Base-by-base conservation (phyloP, 495 filamentous ascomycete species). In the Podospora pseudocomata region DNA sequence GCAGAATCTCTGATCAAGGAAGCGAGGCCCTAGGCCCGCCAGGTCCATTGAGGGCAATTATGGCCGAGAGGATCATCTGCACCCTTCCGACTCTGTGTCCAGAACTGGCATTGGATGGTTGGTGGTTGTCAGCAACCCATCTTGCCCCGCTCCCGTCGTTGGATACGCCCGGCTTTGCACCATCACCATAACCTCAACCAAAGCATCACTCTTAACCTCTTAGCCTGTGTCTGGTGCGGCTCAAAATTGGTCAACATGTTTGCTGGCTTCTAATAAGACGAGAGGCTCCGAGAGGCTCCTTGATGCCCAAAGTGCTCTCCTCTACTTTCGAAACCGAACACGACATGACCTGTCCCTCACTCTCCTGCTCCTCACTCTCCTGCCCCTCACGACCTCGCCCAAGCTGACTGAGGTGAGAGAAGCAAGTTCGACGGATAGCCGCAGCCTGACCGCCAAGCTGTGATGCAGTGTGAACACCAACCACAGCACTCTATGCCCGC, bases 371-470 rank as follows among this genome's bases (percentile, higher is more conserved):
- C 7, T 13, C 39, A 49, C 15, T 3, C 9, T 49, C 39, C 2
- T 49, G 39, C 39, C 39, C 39, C 39, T 58, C 55, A 19, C 5
- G 6, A 15, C 23, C 18, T 18, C 55, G 23, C 9, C n/a, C 7
- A 26, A 58, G 55, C 55, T 58, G 55, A 58, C 55, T 58, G 55
- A 58, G 55, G 55, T 26, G 55, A 26, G 23, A 26, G 55, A 58
- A 58, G 55, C 55, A 58, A 26, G 13, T 58, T 58, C 55, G 1
- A 53, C 67, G 65, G 67, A 11, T 63, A 30, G 61, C 61, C 62
- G 65, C 67, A 62, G 62, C 53, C 34, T 70, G 70, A 72, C 67
- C 70, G 67, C 70, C 64, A 68, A 60, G 49, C 63, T 63, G 56
- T 65, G 64, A 62, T 67, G 64, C 62, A 64, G 53, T 13, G 39